Percentiles rank a stretch among this genome's conserved stretches.
These are phyloP conservation scores for Orbilia quercus DNA, from an alignment of 2,329 filamentous ascomycete genomes.

Conservation along the genomic window DNA sequence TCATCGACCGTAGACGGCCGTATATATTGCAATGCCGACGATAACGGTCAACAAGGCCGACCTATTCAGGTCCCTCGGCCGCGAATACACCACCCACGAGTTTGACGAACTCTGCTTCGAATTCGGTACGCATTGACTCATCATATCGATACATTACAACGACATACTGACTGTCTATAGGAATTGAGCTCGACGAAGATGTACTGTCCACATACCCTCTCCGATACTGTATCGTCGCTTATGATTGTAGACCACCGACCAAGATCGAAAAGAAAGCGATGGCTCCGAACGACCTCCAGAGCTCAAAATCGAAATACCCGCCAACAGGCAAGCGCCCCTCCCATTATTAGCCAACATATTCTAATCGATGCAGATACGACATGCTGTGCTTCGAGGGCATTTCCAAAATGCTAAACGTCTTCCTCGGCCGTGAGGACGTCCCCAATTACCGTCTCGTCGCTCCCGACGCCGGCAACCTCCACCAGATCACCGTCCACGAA, in stretches of 20 bases:
- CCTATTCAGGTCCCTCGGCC: slow-evolving; percentile 90
- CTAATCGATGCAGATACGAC: slow-evolving; percentile 70
- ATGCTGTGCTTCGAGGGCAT: slow-evolving; percentile 99
- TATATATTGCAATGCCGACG: slow-evolving; percentile 78
- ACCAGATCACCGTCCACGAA: slow-evolving; percentile 82
- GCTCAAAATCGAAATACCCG: slow-evolving; percentile 97
- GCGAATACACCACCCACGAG: slow-evolving; percentile 89
- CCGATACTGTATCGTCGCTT: not conserved
- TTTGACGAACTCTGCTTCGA: slow-evolving; percentile 99
- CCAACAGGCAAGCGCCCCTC: slow-evolving; percentile 74
- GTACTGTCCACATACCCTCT: slow-evolving; percentile 61
- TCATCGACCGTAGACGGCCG: no score
- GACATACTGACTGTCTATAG: slow-evolving; percentile 62
- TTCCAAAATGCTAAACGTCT: slow-evolving; percentile 93
- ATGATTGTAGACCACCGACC: slow-evolving; percentile 43
- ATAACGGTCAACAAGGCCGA: slow-evolving; percentile 96
- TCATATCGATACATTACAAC: slow-evolving; percentile 36
- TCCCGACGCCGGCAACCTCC: slow-evolving; percentile 77
- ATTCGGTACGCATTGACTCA: slow-evolving; percentile 71
- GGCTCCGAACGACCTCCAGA: slow-evolving; percentile 87
- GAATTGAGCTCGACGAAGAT: slow-evolving; percentile 96
- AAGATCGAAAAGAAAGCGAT: slow-evolving; percentile 64
- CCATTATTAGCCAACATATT: not conserved
- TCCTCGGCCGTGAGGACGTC: slow-evolving; percentile 78
- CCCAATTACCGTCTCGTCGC: slow-evolving; percentile 83